Conservation (phyloP, 257 asterid species). For the Galeopsis tetrahit region DNA sequence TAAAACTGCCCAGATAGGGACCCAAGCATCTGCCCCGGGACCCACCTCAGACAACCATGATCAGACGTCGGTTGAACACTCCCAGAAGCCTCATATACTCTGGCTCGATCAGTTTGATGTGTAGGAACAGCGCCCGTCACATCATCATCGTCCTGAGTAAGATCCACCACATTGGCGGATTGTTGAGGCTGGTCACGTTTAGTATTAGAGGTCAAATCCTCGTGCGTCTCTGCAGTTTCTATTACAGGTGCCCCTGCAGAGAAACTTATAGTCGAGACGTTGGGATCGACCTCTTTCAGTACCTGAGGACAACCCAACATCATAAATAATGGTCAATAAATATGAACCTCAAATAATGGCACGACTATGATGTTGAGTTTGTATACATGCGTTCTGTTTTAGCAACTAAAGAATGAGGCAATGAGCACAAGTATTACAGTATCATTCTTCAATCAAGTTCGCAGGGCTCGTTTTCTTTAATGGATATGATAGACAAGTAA, state of each 20-base stretch:
- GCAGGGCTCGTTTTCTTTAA: too few relatives aligned
- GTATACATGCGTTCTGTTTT: too few relatives aligned
- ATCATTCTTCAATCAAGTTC: too few relatives aligned
- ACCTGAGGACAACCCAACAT: conserved; percentile 52
- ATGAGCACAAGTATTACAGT: too few relatives aligned
- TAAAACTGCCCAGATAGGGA: neutral
- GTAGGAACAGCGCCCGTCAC: conserved; percentile 29
- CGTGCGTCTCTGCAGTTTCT: conserved; percentile 51
- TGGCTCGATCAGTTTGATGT: too few relatives aligned
- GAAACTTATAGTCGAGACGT: conserved; percentile 51
- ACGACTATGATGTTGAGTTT: too few relatives aligned
- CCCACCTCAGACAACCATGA: neutral
- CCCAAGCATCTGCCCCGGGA: neutral
- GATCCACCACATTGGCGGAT: conserved; percentile 46
- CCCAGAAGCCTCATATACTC: too few relatives aligned
- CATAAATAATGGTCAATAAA: neutral
- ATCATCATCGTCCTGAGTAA: conserved; percentile 57
- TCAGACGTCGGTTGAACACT: neutral
- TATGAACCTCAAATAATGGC: neutral
- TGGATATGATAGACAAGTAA: too few relatives aligned
- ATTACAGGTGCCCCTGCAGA: conserved; percentile 71
- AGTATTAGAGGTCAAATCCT: conserved; percentile 35
- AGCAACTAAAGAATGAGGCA: too few relatives aligned
- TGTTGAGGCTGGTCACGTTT: conserved; percentile 39
- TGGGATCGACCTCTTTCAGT: conserved; percentile 69